A percentile compares a stretch with the other conserved stretches of the same genome.
Evolutionary conservation across 2,329 filamentous ascomycete genomes (phyloP).

Genomic region (Chrysoporthe cubensis): DNA sequence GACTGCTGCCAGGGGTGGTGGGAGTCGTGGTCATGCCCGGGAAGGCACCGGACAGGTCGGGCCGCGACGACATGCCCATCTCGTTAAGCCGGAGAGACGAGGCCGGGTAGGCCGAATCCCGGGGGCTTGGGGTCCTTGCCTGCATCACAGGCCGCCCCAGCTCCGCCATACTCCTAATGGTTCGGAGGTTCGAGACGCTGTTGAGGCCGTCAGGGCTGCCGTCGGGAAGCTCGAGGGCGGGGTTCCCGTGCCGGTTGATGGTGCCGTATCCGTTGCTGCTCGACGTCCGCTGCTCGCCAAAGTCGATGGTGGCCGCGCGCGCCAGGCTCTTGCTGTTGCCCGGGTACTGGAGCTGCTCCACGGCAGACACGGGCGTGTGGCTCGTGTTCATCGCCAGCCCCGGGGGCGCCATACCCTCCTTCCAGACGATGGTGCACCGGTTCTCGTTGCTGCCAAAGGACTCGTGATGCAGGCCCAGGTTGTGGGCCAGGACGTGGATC

Average conservation of each 20-base stretch:
- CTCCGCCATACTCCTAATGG: conserved; percentile 96
- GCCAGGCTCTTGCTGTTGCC: conserved; percentile 79
- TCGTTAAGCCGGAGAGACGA: conserved; percentile 26
- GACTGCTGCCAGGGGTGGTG: conserved; percentile 37
- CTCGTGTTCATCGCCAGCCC: conserved; percentile 84
- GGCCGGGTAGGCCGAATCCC: conserved; percentile 25
- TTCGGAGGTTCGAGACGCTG: conserved; percentile 80
- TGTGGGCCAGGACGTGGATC: conserved; percentile 92
- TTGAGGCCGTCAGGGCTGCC: conserved; percentile 69
- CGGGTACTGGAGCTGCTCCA: conserved; percentile 29
- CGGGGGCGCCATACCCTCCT: conserved; percentile 27
- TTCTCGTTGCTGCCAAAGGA: conserved; percentile 88
- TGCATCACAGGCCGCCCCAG: conserved; percentile 45
- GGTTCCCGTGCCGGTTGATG: conserved; percentile 74
- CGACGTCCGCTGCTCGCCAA: conserved; percentile 72
- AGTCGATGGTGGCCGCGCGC: conserved; percentile 96
- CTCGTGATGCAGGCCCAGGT: conserved; percentile 88
- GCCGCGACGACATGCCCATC: conserved; percentile 26
- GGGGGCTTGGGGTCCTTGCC: conserved; percentile 26
- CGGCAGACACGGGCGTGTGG: conserved; percentile 46
- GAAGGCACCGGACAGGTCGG: conserved; percentile 24
- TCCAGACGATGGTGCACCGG: conserved; percentile 46
- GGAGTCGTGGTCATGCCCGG: conserved; percentile 37
- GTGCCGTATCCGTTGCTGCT: conserved; percentile 70
- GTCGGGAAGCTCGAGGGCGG: conserved; percentile 79